These are phyloP conservation scores for Trichosporon faecale DNA, from an alignment of 1,284 basidiomycete genomes.

Conservation along the genomic window DNA sequence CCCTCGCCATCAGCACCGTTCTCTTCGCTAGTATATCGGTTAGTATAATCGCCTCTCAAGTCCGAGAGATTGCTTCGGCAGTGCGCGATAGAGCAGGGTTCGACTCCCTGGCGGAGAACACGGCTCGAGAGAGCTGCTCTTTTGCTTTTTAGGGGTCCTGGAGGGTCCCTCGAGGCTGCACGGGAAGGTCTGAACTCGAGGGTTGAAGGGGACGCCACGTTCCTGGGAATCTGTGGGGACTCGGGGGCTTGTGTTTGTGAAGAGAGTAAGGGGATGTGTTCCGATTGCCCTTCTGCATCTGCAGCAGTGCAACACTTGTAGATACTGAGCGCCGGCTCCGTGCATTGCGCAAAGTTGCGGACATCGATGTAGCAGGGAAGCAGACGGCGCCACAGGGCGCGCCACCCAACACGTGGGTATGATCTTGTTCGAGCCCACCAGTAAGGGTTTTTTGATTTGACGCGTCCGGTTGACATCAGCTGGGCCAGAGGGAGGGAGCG, in stretches of 20 bases:
- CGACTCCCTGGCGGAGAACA: slow-evolving; percentile 11
- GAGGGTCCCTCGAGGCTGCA: not conserved
- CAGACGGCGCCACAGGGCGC: not conserved
- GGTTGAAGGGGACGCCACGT: not conserved
- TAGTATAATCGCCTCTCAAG: slow-evolving; percentile 11
- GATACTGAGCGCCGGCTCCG: too few species aligned
- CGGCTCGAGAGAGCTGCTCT: not conserved
- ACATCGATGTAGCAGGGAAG: not conserved
- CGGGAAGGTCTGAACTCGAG: not conserved
- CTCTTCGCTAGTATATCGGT: slow-evolving; percentile 11
- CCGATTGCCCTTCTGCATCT: not conserved
- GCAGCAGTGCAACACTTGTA: not conserved
- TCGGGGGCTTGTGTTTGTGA: too few species aligned
- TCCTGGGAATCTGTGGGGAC: not conserved
- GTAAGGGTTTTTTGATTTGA: not conserved
- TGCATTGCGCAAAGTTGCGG: not conserved
- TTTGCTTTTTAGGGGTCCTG: not conserved
- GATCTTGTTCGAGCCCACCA: not conserved
- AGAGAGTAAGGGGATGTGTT: too few species aligned
- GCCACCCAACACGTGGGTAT: not conserved
- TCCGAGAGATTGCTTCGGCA: not conserved
- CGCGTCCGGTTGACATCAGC: not conserved
- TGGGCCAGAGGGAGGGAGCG: not conserved
- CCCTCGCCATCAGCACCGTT: not conserved
- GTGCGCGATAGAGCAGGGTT: slow-evolving; percentile 9